Base-by-base conservation (phyloP, 371 early-diverging fungal genomes). In the Globomyces sp. region DNA sequence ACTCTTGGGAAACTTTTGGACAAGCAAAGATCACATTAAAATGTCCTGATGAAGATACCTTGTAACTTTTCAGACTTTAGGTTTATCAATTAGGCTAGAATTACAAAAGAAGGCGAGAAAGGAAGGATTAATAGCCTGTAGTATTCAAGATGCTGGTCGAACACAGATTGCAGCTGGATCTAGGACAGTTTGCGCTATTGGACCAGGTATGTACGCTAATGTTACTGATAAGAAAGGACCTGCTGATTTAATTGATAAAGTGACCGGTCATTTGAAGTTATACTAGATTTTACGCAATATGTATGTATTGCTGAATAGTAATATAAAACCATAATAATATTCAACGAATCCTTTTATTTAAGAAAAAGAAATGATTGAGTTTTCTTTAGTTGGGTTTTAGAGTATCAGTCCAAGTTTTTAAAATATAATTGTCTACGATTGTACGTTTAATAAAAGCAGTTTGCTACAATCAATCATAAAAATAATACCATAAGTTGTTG, bases 111-210 rank as follows among this genome's bases (percentile, higher is more conserved):
- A 80, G 64, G 98, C 98, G 0, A 77, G 74, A 47, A 75, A 78
- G 24, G 57, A 81, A 36, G 91, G 91, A 11, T 74, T 98, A 53
- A 86, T 89, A 36, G 90, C 94, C 11, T 82, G 88, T 67, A 86
- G 84, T 61, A 94, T 98, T 58, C 81, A 83, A 45, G 99, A 99
- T 79, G 99, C 99, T 13, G 99, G 99, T 39, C 80, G 95, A 51
- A 99, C 99, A 49, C 99, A 99, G 78, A 94, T 99, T 66, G 94
- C 91, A 4, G 88, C 97, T 37, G 96, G 96, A 24, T 92, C 98
- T 13, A 80, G 89, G 43, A 99, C 99, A 0, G 99, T 99, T 3
- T 79, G 96, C 42, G 98, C 94, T 8, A 88, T 99, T 68, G 99
- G 99, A 4, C 99, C 99, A 48, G 95, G 89, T 86, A 57, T 10